Base-by-base conservation (phyloP, 2,329 filamentous ascomycete genomes). In the Metarhizium album region DNA sequence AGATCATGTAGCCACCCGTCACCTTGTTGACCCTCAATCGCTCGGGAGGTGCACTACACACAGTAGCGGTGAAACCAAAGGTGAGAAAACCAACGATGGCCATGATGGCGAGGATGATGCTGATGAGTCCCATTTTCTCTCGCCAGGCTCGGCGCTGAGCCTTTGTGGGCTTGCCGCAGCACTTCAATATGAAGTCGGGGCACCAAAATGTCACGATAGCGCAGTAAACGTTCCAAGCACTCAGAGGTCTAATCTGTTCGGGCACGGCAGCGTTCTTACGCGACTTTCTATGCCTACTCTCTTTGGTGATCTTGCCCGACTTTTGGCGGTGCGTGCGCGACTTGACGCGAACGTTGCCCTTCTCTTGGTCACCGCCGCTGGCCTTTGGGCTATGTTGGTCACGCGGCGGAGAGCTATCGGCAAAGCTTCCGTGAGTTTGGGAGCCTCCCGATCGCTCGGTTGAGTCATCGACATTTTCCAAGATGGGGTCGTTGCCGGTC, bases 91-190 rank as follows among this genome's bases (percentile, higher is more conserved):
- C 93, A 46, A 98, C 91, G 62, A 90, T 82, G 9, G 82, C 79
- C 74, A 90, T 94, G 64, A 97, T 90, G 53, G 85, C 64, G 31
- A 95, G 64, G 64, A 98, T 98, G 63, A 98, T 83, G 70, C 90
- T 95, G 70, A 96, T 87, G 52, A 98, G 72, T 2, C 93, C 93
- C 75, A 98, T 94, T 76, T 98, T 98, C 66, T 98, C 93, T 58
- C 93, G 82, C 93, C 93, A 98, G 2, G 93, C 93, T 61, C 89
- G 80, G 64, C 90, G 86, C 67, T 97, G 89, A 16, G 85, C 89
- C 67, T 87, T 93, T 45, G 87, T 78, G 7, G 83, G 82, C 75
- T 87, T 94, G 38, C 90, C 90, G 62, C 90, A 93, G 68, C 88
- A 95, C 57, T 78, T 80, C 50, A 98, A 74, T 27, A 96, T 70